These are phyloP conservation scores for Peronospora farinosa DNA, from an alignment of 352 stramenopile genomes.

Conservation along the genomic window DNA sequence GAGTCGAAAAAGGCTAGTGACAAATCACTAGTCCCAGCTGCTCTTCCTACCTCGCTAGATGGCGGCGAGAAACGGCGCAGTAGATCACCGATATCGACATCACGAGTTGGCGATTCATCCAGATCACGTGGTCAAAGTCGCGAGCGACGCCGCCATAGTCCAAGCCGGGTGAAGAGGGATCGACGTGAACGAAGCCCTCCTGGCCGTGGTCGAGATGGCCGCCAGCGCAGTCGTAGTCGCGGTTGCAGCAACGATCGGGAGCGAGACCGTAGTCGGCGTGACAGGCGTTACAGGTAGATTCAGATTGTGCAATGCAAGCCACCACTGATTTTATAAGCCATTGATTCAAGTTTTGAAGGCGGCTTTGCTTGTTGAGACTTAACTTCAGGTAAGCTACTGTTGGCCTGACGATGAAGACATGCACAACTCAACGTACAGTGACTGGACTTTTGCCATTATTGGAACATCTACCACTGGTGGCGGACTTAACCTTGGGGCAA, in stretches of 20 bases:
- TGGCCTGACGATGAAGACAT: constrained; percentile 13
- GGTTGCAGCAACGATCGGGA: constrained; percentile 28
- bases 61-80: constrained; percentile 19
- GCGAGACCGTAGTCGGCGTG: constrained; percentile 8
- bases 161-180: constrained; percentile 21
- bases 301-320: not conserved
- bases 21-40: not conserved
- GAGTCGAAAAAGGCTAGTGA: constrained; percentile 7
- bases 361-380: constrained; percentile 14
- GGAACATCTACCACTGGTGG: not conserved
- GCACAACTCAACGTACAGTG: constrained; percentile 25
- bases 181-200: constrained; percentile 22
- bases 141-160: constrained; percentile 20
- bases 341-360: constrained; percentile 6
- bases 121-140: constrained; percentile 23
- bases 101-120: constrained; percentile 9
- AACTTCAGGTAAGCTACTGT: constrained; percentile 11
- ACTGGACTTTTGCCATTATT: constrained; percentile 8
- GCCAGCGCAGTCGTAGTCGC: constrained; percentile 30
- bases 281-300: constrained; percentile 14
- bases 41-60: constrained; percentile 1
- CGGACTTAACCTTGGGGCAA: constrained; percentile 37
- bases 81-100: constrained; percentile 13
- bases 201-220: constrained; percentile 17
- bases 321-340: not conserved